Percentiles rank a stretch among this genome's conserved stretches.
Conservation (phyloP, 495 filamentous ascomycete genomes). For the Podospora pseudopauciseta region DNA sequence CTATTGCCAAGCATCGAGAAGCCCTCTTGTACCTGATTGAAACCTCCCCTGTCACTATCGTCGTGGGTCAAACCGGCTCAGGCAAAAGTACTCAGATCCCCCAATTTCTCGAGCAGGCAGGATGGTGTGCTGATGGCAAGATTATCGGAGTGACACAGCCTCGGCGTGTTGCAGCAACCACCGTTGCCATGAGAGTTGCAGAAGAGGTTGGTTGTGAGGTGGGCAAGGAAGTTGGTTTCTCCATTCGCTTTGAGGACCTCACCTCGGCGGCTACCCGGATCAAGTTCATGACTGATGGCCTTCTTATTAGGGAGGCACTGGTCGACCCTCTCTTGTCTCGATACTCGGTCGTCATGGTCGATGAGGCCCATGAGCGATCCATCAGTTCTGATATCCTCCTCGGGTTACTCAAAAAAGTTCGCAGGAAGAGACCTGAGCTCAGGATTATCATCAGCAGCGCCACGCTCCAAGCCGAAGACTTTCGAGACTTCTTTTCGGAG, state of each 20-base stretch:
- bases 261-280: conserved; percentile 86
- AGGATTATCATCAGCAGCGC: conserved; percentile 92
- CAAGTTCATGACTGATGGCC: conserved; percentile 95
- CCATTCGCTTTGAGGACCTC: conserved; percentile 92
- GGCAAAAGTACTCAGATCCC: conserved; percentile 90
- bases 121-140: conserved; percentile 81
- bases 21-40: conserved; percentile 73
- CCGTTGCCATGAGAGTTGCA: conserved; percentile 85
- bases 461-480: conserved; percentile 87
- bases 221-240: conserved; percentile 94
- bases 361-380: conserved; percentile 95
- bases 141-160: conserved; percentile 91
- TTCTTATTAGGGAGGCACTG: conserved; percentile 89
- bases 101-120: conserved; percentile 80
- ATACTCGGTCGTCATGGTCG: conserved; percentile 97
- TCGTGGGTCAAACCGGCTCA: conserved; percentile 86
- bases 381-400: conserved; percentile 92
- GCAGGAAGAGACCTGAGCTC: conserved; percentile 74
- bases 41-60: conserved; percentile 73
- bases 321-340: conserved; percentile 88
- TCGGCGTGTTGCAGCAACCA: conserved; percentile 86
- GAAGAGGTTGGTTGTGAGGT: conserved; percentile 89
- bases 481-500: conserved; percentile 73
- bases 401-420: conserved; percentile 91
- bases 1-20: conserved; percentile 72